Evolutionary conservation across 768 basidiomycete species (phyloP).

Genomic region (Amyloporia xantha): DNA sequence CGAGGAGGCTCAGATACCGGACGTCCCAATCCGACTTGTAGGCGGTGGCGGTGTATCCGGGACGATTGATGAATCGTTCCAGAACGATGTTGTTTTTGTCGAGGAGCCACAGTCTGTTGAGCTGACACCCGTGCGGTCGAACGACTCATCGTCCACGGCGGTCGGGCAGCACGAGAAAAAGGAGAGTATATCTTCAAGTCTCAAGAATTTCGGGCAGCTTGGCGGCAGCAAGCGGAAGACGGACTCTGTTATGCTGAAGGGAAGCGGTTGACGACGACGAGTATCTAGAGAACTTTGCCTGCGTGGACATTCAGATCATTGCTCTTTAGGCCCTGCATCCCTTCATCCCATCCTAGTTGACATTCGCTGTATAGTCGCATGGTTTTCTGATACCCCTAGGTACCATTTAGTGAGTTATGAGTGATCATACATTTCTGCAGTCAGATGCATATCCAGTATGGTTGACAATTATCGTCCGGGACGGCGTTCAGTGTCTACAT

Average conservation of each 20-base stretch:
- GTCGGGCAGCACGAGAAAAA: conserved; percentile 43
- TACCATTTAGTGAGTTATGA: conserved; percentile 12
- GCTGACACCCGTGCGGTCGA: conserved; percentile 30
- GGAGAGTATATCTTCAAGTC: conserved; percentile 47
- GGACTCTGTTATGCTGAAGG: conserved; percentile 43
- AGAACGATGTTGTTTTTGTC: conserved; percentile 28
- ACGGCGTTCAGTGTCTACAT: no score
- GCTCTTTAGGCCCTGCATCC: conserved; percentile 9
- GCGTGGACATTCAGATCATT: conserved; percentile 15
- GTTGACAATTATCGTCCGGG: no score
- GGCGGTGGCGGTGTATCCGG: conserved; percentile 47
- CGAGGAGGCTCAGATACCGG: conserved; percentile 18
- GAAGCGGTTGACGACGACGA: conserved; percentile 13
- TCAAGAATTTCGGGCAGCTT: conserved; percentile 48
- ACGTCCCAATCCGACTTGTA: conserved; percentile 51
- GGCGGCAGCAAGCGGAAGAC: conserved; percentile 43
- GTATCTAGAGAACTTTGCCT: background rate
- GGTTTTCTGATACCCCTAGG: conserved; percentile 20
- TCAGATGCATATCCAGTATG: conserved; percentile 1
- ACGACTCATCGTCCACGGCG: conserved; percentile 24
- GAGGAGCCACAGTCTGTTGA: conserved; percentile 28
- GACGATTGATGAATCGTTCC: conserved; percentile 23
- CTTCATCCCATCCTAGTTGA: conserved; percentile 4
- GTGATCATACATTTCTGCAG: background rate
- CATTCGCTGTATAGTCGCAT: conserved; percentile 18